Conservation (phyloP, 2,329 filamentous ascomycete species). For the Penicillium sp. region DNA sequence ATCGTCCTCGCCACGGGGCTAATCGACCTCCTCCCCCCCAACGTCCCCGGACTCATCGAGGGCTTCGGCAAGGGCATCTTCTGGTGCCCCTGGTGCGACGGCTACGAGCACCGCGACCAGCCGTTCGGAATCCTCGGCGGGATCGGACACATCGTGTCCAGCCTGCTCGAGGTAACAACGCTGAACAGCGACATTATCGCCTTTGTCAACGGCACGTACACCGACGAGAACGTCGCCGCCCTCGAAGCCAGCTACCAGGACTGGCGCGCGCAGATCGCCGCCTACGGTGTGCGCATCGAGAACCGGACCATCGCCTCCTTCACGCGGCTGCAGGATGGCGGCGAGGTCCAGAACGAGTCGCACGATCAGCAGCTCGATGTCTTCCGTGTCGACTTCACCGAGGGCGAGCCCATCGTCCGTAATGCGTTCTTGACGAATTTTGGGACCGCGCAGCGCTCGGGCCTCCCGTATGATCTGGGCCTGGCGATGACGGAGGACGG, state of each 20-base stretch:
- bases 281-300: slow-evolving; percentile 59
- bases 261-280: slow-evolving; percentile 56
- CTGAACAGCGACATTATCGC: slow-evolving; percentile 62
- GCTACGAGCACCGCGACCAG: slow-evolving; percentile 65
- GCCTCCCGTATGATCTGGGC: slow-evolving; percentile 54
- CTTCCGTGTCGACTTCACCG: slow-evolving; percentile 60
- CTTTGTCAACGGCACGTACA: slow-evolving; percentile 66
- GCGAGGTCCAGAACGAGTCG: slow-evolving; percentile 32
- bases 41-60: slow-evolving; percentile 57
- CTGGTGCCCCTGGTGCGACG: slow-evolving; percentile 71
- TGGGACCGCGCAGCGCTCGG: slow-evolving; percentile 53
- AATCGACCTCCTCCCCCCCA: slow-evolving; percentile 58
- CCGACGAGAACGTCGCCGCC: slow-evolving; percentile 29
- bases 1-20: slow-evolving; percentile 64
- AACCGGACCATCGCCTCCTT: slow-evolving; percentile 60
- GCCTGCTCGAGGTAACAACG: slow-evolving; percentile 59
- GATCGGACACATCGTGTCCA: slow-evolving; percentile 50
- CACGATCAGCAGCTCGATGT: slow-evolving; percentile 54
- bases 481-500: slow-evolving; percentile 51
- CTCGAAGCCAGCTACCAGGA: slow-evolving; percentile 49
- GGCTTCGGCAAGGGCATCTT: slow-evolving; percentile 65
- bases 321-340: slow-evolving; percentile 50
- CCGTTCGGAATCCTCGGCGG: slow-evolving; percentile 58
- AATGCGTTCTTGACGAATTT: slow-evolving; percentile 60
- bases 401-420: slow-evolving; percentile 52